These are phyloP conservation scores for Kuraishia piskuri DNA, from an alignment of 805 yeast genomes.

Conservation along the genomic window DNA sequence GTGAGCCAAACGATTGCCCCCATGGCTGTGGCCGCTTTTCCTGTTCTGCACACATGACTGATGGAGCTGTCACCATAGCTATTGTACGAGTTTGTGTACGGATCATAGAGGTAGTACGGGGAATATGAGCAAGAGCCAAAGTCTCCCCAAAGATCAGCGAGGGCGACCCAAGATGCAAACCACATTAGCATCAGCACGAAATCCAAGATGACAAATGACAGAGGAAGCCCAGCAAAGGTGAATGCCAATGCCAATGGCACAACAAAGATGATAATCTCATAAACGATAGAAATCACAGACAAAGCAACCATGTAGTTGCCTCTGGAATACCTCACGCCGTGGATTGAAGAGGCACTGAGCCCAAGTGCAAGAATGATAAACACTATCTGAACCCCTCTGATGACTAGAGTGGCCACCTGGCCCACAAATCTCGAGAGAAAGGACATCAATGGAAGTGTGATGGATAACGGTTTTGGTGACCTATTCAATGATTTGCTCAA, in stretches of 20 bases:
- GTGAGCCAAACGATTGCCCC: background rate
- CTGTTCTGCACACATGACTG: background rate
- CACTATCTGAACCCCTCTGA: background rate
- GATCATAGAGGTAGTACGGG: background rate
- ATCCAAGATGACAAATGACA: background rate
- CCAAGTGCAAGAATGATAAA: background rate
- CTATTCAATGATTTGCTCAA: background rate
- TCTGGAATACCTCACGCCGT: background rate
- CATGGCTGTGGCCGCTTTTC: background rate
- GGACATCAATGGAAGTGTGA: background rate
- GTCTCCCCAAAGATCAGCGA: slow-evolving; percentile 1
- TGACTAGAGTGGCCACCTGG: background rate
- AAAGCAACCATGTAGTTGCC: background rate
- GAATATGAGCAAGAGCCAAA: background rate
- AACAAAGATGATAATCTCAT: background rate
- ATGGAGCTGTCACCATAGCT: background rate
- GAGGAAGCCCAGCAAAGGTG: background rate
- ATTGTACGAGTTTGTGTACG: background rate
- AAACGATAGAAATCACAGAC: background rate
- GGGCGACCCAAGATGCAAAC: background rate
- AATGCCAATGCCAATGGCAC: background rate
- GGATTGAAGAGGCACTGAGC: background rate
- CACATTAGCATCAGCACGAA: background rate
- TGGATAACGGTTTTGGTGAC: too few species aligned
- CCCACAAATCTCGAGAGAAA: background rate